Evolutionary conservation across 495 filamentous ascomycete genomes (phyloP).

Genomic region (Annulohypoxylon moriforme): DNA sequence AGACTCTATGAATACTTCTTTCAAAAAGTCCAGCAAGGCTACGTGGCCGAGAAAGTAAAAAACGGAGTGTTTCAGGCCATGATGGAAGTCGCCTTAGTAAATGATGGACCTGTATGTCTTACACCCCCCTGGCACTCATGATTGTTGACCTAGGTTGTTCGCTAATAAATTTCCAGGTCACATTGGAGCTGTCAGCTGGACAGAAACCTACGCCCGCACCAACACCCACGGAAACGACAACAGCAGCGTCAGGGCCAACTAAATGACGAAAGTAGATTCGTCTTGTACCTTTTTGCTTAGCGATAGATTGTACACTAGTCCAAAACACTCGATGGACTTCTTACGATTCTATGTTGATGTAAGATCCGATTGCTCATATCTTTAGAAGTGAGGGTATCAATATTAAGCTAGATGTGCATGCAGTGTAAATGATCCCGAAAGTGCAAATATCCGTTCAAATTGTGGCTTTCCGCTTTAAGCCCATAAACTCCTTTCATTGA

Average conservation of each 20-base stretch:
- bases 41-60: constrained; percentile 82
- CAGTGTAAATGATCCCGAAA: constrained; percentile 9
- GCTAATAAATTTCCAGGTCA: constrained; percentile 45
- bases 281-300: background rate
- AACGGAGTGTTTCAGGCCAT: constrained; percentile 97
- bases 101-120: constrained; percentile 89
- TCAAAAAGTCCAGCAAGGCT: constrained; percentile 76
- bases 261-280: constrained; percentile 5
- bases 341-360: constrained; percentile 1
- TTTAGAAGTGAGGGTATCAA: constrained; percentile 40
- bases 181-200: constrained; percentile 46
- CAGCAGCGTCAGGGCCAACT: constrained; percentile 18
- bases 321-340: background rate
- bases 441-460: constrained; percentile 8
- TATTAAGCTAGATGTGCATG: constrained; percentile 15
- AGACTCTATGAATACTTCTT: constrained; percentile 86
- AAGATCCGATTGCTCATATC: background rate
- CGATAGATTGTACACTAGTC: background rate
- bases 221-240: constrained; percentile 3
- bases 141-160: constrained; percentile 18
- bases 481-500: constrained; percentile 4
- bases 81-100: constrained; percentile 96
- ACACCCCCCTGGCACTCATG: constrained; percentile 24
- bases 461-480: background rate
- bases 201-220: constrained; percentile 27